Conservation (phyloP, 2,329 filamentous ascomycete genomes). For the Stagonosporopsis cucurbitacearum region DNA sequence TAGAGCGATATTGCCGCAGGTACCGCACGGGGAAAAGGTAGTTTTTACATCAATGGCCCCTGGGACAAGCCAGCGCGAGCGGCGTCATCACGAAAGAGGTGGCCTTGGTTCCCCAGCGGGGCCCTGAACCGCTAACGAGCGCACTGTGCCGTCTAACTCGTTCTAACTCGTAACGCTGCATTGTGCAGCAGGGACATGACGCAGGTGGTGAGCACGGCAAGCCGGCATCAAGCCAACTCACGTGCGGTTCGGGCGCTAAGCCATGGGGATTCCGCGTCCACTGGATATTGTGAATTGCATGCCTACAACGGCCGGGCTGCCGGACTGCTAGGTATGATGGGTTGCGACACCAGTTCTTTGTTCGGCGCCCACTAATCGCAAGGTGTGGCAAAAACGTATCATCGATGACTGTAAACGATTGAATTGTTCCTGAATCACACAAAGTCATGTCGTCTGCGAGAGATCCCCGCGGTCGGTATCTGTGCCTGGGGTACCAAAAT, state of each 20-base stretch:
- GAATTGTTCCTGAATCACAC: slow-evolving; percentile 3
- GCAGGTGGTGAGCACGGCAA: slow-evolving; percentile 14
- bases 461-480: slow-evolving; percentile 4
- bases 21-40: slow-evolving; percentile 3
- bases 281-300: slow-evolving; percentile 12
- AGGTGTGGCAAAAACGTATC: background rate
- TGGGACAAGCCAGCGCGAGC: slow-evolving; percentile 4
- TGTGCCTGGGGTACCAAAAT: slow-evolving; percentile 3
- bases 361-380: slow-evolving; percentile 1
- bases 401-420: slow-evolving; percentile 3
- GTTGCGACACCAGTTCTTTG: background rate
- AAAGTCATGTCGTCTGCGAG: slow-evolving; percentile 14
- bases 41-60: slow-evolving; percentile 10
- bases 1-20: slow-evolving; percentile 7
- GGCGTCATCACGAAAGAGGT: slow-evolving; percentile 12
- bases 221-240: slow-evolving; percentile 11
- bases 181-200: slow-evolving; percentile 17
- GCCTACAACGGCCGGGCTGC: slow-evolving; percentile 9
- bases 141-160: slow-evolving; percentile 13
- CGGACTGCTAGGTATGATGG: slow-evolving; percentile 5
- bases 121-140: slow-evolving; percentile 11
- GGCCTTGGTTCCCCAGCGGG: slow-evolving; percentile 16
- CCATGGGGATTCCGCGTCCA: slow-evolving; percentile 14
- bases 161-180: slow-evolving; percentile 17
- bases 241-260: slow-evolving; percentile 16